Base-by-base conservation (phyloP, 1,284 basidiomycete genomes). In the Moesziomyces sp. region DNA sequence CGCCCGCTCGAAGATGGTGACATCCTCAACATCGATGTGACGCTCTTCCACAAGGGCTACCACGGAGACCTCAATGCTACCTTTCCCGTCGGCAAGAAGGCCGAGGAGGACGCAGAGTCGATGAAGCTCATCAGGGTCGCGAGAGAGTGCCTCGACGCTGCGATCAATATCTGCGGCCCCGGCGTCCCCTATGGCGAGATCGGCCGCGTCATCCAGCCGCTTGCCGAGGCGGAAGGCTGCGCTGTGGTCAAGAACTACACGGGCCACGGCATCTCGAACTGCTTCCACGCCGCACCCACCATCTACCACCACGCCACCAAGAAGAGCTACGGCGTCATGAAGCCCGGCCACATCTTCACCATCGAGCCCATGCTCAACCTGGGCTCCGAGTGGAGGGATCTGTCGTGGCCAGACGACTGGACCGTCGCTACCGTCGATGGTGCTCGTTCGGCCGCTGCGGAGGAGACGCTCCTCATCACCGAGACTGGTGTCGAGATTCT, bases 251-350 rank as follows among this genome's bases (percentile, higher is more conserved):
- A 88, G 10, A 89, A 92, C 59, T 93, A 92, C 76, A 89, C 88
- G 1, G 92, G 93, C 0, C 94, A 97, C 84, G 94, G 94, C 0
- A 96, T 97, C 60, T 93, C 93, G 1, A 87, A 86, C 21, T 87
- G 87, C 14, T 97, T 97, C 80, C 94, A 97, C 83, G 87, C 89
- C 18, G 87, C 89, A 24, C 94, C 94, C 0, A 94, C 91, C 89
- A 91, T 97, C 75, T 85, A 91, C 40, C 94, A 97, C 82, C 86
- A 88, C 60, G 54, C 68, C 30, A 84, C 81, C 45, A 84, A 83
- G 65, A 82, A 84, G 67, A 64, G 76, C n/a, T 80, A 72, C 47
- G 82, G 82, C 30, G 58, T 76, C 33, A 84, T 84, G 82, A 77
- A 82, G 70, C 71, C 75, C 0, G 82, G 82, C 11, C 80, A 83